These are phyloP conservation scores for Fistulifera solaris DNA, from an alignment of 108 stramenopile species.

Conservation along the genomic window DNA sequence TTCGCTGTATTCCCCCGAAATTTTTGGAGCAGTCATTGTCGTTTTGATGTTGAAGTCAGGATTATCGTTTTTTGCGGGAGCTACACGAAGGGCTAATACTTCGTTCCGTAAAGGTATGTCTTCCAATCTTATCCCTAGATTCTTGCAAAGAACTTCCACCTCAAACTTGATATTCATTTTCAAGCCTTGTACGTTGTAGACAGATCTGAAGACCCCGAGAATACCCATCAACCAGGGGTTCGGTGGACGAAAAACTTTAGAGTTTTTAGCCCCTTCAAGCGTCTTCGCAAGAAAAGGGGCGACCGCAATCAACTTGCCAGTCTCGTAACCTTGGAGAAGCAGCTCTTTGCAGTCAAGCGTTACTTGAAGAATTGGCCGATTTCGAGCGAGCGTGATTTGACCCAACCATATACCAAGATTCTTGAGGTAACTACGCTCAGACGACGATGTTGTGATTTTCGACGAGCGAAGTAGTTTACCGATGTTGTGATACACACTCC, in stretches of 20 bases:
- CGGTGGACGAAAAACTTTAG: slow-evolving; percentile 90
- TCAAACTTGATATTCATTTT: slow-evolving; percentile 99
- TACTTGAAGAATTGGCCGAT: slow-evolving; percentile 93
- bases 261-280: slow-evolving; percentile 92
- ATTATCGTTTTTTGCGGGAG: slow-evolving; percentile 90
- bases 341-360: slow-evolving; percentile 97
- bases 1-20: slow-evolving; percentile 14
- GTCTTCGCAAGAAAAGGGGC: slow-evolving; percentile 98
- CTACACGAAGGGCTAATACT: slow-evolving; percentile 60
- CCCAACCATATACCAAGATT: slow-evolving; percentile 99
- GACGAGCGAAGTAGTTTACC: slow-evolving; percentile 86
- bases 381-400: slow-evolving; percentile 93
- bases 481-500: slow-evolving; percentile 88
- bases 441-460: slow-evolving; percentile 92
- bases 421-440: slow-evolving; percentile 93
- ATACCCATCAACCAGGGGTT: slow-evolving; percentile 99
- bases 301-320: slow-evolving; percentile 95
- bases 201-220: slow-evolving; percentile 84
- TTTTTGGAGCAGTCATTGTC: slow-evolving; percentile 13
- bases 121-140: slow-evolving; percentile 84
- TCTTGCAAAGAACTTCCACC: slow-evolving; percentile 97
- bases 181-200: slow-evolving; percentile 93
- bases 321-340: slow-evolving; percentile 95
- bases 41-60: slow-evolving; percentile 95
- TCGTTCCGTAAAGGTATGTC: slow-evolving; percentile 77